Base-by-base conservation (phyloP, 1,284 basidiomycete species). In the Tilletia caries region DNA sequence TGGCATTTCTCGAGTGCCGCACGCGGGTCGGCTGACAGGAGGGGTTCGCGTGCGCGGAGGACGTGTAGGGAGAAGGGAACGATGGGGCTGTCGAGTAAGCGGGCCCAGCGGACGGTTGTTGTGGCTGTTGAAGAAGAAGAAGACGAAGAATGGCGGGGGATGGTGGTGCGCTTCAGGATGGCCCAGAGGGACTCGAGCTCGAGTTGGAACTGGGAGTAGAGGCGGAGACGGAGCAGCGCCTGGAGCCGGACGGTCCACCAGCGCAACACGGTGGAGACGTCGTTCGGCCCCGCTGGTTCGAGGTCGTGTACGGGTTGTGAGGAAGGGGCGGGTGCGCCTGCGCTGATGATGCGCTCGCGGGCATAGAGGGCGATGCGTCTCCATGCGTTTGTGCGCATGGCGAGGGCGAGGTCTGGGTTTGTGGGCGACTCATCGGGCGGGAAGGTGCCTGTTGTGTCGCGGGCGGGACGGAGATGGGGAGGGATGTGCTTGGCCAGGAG, bases 211-310 rank as follows among this genome's bases (percentile, higher is more conserved):
- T 74, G 70, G 29, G 71, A 68, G 37, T 71, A 70, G 34, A 77
- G 50, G 37, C 68, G 67, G 43, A 77, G 54, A 32, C 76, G 37
- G 18, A 68, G 50, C n/a, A 77, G 65, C 4, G 74, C 62, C 23
- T 77, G 73, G 32, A 77, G 60, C 6, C 76, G 66, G 0, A 75
- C 58, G 13, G 29, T 69, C 76, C 76, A 77, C 76, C 76, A 77
- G n/a, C 48, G 20, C 15, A 68, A 29, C 25, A 65, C 50, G 12
- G 73, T 43, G 33, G 72, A 13, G 0, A 70, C 70, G 13, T 67
- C 64, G 3, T 65, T 67, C 0, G 68, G 32, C 5, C 54, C 64
- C 64, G 50, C 46, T n/a, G 52, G 52, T 23, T 54, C 52, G 52
- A 54, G 15, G 52, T 25, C 5, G 52, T 23, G n/a, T 3, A 13